Conservation (phyloP, 768 basidiomycete species). For the Steccherinum ochraceum region DNA sequence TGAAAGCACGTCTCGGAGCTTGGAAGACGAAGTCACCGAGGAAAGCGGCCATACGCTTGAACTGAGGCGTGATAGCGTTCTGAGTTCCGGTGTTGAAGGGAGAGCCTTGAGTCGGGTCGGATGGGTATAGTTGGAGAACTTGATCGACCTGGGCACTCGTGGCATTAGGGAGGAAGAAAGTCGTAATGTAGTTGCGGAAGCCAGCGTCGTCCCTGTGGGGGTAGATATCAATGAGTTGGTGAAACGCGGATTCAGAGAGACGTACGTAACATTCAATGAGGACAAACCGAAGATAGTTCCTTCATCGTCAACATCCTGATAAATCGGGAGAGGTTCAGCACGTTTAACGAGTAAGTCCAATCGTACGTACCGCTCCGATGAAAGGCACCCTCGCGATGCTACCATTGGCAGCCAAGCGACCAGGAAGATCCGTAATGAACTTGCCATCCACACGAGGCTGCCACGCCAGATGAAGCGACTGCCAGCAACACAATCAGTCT, state of each 20-base stretch:
- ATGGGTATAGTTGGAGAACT: conserved; percentile 17
- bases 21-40: conserved; percentile 23
- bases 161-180: conserved; percentile 21
- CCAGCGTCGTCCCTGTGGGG: conserved; percentile 19
- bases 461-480: conserved; percentile 44
- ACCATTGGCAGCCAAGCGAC: conserved; percentile 35
- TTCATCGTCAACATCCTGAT: conserved; percentile 40
- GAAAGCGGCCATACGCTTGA: conserved; percentile 23
- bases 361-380: conserved; percentile 31
- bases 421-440: conserved; percentile 35
- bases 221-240: not conserved
- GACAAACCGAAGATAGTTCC: conserved; percentile 36
- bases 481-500: too few species aligned
- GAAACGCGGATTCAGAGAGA: not conserved
- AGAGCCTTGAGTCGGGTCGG: conserved; percentile 37
- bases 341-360: not conserved
- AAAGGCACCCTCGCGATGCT: conserved; percentile 43
- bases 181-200: conserved; percentile 10
- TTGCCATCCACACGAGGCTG: conserved; percentile 43
- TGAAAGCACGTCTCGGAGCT: conserved; percentile 21
- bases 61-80: conserved; percentile 40
- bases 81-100: conserved; percentile 42
- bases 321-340: not conserved
- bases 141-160: too few species aligned
- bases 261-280: conserved; percentile 24